Evolutionary conservation across 768 basidiomycete species (phyloP).

Genomic region (Coprinellus micaceus): DNA sequence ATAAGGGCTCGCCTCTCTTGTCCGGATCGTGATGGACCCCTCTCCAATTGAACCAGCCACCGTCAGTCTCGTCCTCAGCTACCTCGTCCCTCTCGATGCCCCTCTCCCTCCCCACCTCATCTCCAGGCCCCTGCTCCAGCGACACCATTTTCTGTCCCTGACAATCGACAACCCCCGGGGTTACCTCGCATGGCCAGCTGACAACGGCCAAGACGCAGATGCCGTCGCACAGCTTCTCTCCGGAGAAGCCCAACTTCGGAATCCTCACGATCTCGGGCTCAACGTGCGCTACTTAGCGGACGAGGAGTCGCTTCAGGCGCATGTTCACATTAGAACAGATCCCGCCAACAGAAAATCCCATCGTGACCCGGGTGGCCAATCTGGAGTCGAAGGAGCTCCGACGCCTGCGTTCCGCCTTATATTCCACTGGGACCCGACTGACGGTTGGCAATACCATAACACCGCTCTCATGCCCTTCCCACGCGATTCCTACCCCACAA

Average conservation of each 20-base stretch:
- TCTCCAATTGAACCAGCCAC: slow-evolving; percentile 30
- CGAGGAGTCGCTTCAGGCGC: slow-evolving; percentile 51
- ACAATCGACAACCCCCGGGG: slow-evolving; percentile 43
- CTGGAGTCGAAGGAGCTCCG: no score
- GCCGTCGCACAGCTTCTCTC: slow-evolving; percentile 39
- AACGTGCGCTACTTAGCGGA: slow-evolving; percentile 40
- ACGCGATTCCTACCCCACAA: slow-evolving; percentile 29
- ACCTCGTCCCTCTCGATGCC: slow-evolving; percentile 49
- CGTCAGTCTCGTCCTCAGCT: slow-evolving; percentile 49
- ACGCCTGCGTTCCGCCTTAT: slow-evolving; percentile 51
- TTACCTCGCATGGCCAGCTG: slow-evolving; percentile 69
- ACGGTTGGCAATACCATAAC: slow-evolving; percentile 70
- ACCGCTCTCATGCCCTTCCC: slow-evolving; percentile 70
- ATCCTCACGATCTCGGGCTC: slow-evolving; percentile 15
- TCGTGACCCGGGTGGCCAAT: no score
- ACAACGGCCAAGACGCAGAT: slow-evolving; percentile 21
- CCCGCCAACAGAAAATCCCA: not conserved
- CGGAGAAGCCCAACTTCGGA: slow-evolving; percentile 5
- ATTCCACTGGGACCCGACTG: slow-evolving; percentile 59
- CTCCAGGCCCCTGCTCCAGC: slow-evolving; percentile 54
- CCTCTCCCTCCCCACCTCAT: slow-evolving; percentile 59
- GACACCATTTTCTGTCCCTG: slow-evolving; percentile 63
- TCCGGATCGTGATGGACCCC: slow-evolving; percentile 16
- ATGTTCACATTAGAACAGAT: slow-evolving; percentile 44
- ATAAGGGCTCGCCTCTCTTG: slow-evolving; percentile 21